Evolutionary conservation across 257 asterid genomes (phyloP).

Genomic region (Penstemon barbatus): DNA sequence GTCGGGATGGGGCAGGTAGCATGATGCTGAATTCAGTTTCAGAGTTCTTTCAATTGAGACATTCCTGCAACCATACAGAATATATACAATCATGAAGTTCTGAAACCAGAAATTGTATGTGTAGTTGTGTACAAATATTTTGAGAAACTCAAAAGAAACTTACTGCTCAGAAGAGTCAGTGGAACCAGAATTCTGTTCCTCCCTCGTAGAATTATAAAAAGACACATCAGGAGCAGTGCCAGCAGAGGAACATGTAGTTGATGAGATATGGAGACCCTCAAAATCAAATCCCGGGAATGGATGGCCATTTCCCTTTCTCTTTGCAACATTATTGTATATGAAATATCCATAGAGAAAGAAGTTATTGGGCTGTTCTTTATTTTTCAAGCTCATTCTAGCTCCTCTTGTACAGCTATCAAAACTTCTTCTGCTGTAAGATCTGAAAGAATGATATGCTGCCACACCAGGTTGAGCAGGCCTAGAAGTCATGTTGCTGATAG

Average conservation of each 20-base stretch:
- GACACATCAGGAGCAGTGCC: constrained; percentile 71
- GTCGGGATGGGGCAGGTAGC: constrained; percentile 94
- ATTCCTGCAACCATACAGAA: constrained; percentile 50
- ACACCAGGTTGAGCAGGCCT: constrained; percentile 38
- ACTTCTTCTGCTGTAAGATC: constrained; percentile 43
- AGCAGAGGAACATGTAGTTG: constrained; percentile 55
- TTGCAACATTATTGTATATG: constrained; percentile 52
- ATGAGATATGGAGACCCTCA: constrained; percentile 47
- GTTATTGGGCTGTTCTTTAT: constrained; percentile 63
- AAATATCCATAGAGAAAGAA: constrained; percentile 65
- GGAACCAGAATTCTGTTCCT: constrained; percentile 46
- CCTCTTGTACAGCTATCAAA: constrained; percentile 40
- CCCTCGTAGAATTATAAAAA: constrained; percentile 52
- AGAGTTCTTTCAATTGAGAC: constrained; percentile 43
- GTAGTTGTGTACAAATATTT: neutral
- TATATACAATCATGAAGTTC: neutral
- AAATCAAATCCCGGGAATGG: constrained; percentile 51
- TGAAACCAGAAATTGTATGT: neutral
- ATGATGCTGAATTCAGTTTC: constrained; percentile 86
- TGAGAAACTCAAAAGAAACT: constrained; percentile 31
- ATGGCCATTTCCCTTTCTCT: constrained; percentile 45
- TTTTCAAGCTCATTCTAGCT: constrained; percentile 65
- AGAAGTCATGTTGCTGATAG: constrained; percentile 39
- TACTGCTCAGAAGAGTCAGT: constrained; percentile 64
- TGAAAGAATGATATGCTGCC: constrained; percentile 41